These are phyloP conservation scores for Citeromyces matritensis DNA, from an alignment of 805 yeast genomes.

Conservation along the genomic window DNA sequence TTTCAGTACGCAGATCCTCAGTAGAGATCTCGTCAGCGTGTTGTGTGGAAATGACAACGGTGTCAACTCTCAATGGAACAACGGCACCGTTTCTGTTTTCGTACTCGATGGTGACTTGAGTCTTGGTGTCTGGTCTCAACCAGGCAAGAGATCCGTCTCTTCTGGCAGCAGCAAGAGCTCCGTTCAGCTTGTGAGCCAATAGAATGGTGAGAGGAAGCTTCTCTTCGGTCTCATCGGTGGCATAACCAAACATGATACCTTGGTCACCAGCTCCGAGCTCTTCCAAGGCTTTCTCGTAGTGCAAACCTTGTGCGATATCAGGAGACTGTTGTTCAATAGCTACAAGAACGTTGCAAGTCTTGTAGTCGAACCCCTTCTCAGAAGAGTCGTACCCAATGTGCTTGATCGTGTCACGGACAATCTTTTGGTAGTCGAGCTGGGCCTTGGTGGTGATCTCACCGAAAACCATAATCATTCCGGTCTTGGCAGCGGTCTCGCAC, in stretches of 20 bases:
- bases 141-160: slow-evolving; percentile 89
- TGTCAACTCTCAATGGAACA: slow-evolving; percentile 91
- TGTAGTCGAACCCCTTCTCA: slow-evolving; percentile 96
- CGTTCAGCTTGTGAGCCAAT: slow-evolving; percentile 90
- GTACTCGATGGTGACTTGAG: slow-evolving; percentile 98
- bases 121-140: slow-evolving; percentile 99
- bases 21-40: slow-evolving; percentile 94
- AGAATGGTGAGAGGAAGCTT: slow-evolving; percentile 89
- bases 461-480: slow-evolving; percentile 98
- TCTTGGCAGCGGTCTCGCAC: slow-evolving; percentile 98
- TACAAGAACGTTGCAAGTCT: slow-evolving; percentile 96
- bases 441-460: slow-evolving; percentile 99
- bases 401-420: slow-evolving; percentile 95
- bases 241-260: slow-evolving; percentile 99
- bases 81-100: slow-evolving; percentile 90
- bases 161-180: slow-evolving; percentile 94
- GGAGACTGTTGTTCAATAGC: slow-evolving; percentile 99
- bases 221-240: slow-evolving; percentile 98
- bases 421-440: slow-evolving; percentile 87
- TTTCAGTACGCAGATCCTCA: slow-evolving; percentile 74
- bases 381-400: slow-evolving; percentile 95
- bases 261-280: slow-evolving; percentile 99
- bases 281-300: slow-evolving; percentile 89
- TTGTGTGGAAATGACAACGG: slow-evolving; percentile 94
- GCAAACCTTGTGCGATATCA: slow-evolving; percentile 98